Evolutionary conservation across 2,329 filamentous ascomycete genomes (phyloP).

Genomic region (Fusarium robinianum): DNA sequence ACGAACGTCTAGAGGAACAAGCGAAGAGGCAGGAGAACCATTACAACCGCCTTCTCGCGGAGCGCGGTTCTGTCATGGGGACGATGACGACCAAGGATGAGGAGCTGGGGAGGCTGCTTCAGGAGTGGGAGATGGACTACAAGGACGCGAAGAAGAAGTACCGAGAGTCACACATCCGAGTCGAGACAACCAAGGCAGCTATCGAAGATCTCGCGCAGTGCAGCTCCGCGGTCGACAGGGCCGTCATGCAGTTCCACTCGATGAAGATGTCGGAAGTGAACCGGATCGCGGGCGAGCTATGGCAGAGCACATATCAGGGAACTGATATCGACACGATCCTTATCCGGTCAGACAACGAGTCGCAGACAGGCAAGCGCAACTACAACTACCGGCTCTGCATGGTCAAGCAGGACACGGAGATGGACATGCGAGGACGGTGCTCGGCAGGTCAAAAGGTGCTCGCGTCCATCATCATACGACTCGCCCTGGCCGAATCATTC

Average conservation of each 20-base stretch:
- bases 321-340: conserved; percentile 97
- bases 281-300: conserved; percentile 91
- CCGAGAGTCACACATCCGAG: conserved; percentile 85
- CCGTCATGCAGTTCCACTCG: conserved; percentile 95
- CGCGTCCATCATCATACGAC: conserved; percentile 94
- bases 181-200: conserved; percentile 89
- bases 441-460: conserved; percentile 96
- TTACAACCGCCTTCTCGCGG: conserved; percentile 70
- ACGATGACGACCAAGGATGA: conserved; percentile 83
- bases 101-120: conserved; percentile 71
- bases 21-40: conserved; percentile 68
- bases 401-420: conserved; percentile 95
- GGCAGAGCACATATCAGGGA: conserved; percentile 94
- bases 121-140: conserved; percentile 86
- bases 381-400: conserved; percentile 99
- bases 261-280: conserved; percentile 99
- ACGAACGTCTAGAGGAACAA: conserved; percentile 72
- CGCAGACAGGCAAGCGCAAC: conserved; percentile 70
- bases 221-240: conserved; percentile 83
- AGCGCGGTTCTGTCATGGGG: conserved; percentile 75
- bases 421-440: conserved; percentile 99
- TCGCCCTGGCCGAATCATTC: conserved; percentile 95
- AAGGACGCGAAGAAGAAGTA: conserved; percentile 79
- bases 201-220: conserved; percentile 89
- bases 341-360: conserved; percentile 90